These are phyloP conservation scores for Lentinula novae-zelandiae DNA, from an alignment of 1,284 basidiomycete genomes.

Conservation along the genomic window DNA sequence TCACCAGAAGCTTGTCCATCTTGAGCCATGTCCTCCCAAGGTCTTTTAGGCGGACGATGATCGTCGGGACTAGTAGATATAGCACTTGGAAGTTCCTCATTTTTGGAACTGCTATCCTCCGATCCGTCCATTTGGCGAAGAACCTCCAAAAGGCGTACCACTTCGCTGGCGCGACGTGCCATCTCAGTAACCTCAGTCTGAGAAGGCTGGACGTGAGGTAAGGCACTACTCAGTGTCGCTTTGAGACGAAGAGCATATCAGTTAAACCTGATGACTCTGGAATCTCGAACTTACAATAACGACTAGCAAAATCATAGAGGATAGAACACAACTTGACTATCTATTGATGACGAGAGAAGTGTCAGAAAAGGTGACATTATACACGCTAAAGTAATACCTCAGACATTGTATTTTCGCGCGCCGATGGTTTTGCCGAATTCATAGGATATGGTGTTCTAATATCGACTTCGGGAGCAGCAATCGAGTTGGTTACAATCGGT, in stretches of 20 bases:
- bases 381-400: slow-evolving; percentile 28
- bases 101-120: slow-evolving; percentile 27
- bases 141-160: slow-evolving; percentile 64
- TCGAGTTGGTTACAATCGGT: slow-evolving; percentile 15
- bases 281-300: slow-evolving; percentile 47
- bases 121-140: slow-evolving; percentile 41
- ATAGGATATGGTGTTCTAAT: slow-evolving; percentile 13
- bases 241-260: slow-evolving; percentile 4
- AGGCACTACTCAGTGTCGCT: slow-evolving; percentile 44
- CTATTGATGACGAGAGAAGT: slow-evolving; percentile 28
- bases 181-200: slow-evolving; percentile 61
- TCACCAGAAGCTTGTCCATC: slow-evolving; percentile 25
- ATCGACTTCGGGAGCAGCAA: slow-evolving; percentile 7
- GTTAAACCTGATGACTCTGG: slow-evolving; percentile 4
- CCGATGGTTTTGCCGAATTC: slow-evolving; percentile 18
- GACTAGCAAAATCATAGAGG: slow-evolving; percentile 59
- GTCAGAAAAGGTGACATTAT: slow-evolving; percentile 10
- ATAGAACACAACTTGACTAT: slow-evolving; percentile 58
- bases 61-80: slow-evolving; percentile 32
- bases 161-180: slow-evolving; percentile 56
- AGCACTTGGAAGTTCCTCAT: slow-evolving; percentile 17
- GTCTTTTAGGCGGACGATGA: slow-evolving; percentile 63
- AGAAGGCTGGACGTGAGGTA: slow-evolving; percentile 47
- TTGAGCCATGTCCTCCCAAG: slow-evolving; percentile 69
- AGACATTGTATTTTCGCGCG: slow-evolving; percentile 34